These are phyloP conservation scores for Exophiala bonariae DNA, from an alignment of 2,329 filamentous ascomycete genomes.

Conservation along the genomic window DNA sequence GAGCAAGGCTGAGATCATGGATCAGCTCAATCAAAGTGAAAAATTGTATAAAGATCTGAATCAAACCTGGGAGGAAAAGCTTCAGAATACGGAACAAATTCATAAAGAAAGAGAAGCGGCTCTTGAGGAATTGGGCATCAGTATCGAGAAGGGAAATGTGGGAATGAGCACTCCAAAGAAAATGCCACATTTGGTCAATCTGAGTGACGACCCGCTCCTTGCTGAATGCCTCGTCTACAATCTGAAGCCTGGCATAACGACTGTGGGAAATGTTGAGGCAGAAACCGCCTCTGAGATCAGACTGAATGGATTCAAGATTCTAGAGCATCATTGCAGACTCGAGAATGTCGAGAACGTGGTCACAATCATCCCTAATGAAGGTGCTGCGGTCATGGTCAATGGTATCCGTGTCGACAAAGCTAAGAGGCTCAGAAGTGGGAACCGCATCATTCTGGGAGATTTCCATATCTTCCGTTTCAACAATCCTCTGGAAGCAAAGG, in stretches of 20 bases:
- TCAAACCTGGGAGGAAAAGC: constrained; percentile 97
- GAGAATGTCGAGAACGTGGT: constrained; percentile 92
- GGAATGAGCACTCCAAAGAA: constrained; percentile 96
- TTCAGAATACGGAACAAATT: constrained; percentile 92
- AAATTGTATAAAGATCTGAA: constrained; percentile 95
- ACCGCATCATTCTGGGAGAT: constrained; percentile 91
- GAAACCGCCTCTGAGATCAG: constrained; percentile 84
- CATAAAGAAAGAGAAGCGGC: constrained; percentile 96
- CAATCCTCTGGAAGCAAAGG: constrained; percentile 91
- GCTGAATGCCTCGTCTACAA: constrained; percentile 98
- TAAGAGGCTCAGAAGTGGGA: constrained; percentile 83
- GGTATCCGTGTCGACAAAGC: constrained; percentile 85
- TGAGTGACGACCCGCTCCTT: constrained; percentile 90
- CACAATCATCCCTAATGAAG: constrained; percentile 83
- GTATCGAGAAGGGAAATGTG: constrained; percentile 97
- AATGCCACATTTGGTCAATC: constrained; percentile 97
- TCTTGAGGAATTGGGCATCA: constrained; percentile 94
- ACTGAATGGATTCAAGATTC: constrained; percentile 87
- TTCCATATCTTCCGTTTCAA: constrained; percentile 99
- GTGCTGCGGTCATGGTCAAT: constrained; percentile 98
- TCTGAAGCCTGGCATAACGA: constrained; percentile 90
- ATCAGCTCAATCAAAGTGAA: constrained; percentile 93
- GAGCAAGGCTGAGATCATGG: constrained; percentile 95
- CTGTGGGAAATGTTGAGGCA: constrained; percentile 90
- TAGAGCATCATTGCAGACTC: constrained; percentile 89